phyloP scores from a whole-genome alignment of 345 rosid species.

The Sapria himalayana region DNA sequence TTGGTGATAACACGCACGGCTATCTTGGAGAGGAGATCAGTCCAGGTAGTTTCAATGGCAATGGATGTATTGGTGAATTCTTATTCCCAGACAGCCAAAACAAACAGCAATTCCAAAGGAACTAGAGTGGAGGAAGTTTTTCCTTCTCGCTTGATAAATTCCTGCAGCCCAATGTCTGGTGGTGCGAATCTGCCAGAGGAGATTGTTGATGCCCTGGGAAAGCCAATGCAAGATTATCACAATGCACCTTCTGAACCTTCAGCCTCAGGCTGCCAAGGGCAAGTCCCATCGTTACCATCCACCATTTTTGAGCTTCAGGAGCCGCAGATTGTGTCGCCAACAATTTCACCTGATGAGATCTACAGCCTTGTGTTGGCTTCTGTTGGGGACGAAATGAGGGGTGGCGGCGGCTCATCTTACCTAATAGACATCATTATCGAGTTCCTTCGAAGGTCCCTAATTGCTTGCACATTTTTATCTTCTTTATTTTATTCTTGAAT shows the following conservation, averaged over 20 bases:
- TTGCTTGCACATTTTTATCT: not conserved
- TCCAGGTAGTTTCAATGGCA: slow-evolving; percentile 52
- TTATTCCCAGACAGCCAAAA: slow-evolving; percentile 45
- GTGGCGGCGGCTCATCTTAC: slow-evolving; percentile 83
- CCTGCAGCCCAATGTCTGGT: slow-evolving; percentile 11
- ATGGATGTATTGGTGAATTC: slow-evolving; percentile 61
- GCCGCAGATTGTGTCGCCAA: slow-evolving; percentile 51
- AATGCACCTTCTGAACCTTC: slow-evolving; percentile 19
- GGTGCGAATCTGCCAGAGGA: slow-evolving; percentile 21
- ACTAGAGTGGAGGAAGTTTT: slow-evolving; percentile 28
- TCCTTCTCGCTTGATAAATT: slow-evolving; percentile 16
- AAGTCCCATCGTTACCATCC: slow-evolving; percentile 16
- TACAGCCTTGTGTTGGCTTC: slow-evolving; percentile 66
- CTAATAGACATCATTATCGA: slow-evolving; percentile 61
- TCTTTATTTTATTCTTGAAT: not conserved
- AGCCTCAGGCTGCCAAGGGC: slow-evolving; percentile 36
- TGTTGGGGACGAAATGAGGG: slow-evolving; percentile 69
- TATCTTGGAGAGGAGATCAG: slow-evolving; percentile 81
- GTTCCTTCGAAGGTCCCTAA: slow-evolving; percentile 55
- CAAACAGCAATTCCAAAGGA: slow-evolving; percentile 44
- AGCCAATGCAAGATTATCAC: slow-evolving; percentile 15
- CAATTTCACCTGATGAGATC: slow-evolving; percentile 87
- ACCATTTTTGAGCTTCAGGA: slow-evolving; percentile 38
- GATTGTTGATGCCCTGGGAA: slow-evolving; percentile 14
- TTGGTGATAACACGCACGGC: slow-evolving; percentile 45